Conservation (phyloP, 2,329 filamentous ascomycete genomes). For the Lasiodiplodia hormozganensis region DNA sequence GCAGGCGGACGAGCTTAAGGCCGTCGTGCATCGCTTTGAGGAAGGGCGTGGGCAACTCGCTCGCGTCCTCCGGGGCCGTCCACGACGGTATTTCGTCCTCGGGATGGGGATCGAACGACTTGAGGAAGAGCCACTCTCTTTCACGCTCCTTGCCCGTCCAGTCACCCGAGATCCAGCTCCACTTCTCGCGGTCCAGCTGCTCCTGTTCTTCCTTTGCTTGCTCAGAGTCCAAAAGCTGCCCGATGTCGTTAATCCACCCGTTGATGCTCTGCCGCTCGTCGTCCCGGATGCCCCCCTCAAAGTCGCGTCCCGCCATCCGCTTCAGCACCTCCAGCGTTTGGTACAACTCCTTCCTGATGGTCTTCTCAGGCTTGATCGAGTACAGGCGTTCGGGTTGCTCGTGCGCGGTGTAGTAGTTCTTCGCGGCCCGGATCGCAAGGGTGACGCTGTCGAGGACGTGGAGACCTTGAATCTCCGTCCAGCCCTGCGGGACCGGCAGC, state of each 20-base stretch:
- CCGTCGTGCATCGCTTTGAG: constrained; percentile 78
- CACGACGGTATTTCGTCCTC: constrained; percentile 70
- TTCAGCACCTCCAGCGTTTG: constrained; percentile 90
- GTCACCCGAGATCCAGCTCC: constrained; percentile 80
- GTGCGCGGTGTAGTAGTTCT: constrained; percentile 95
- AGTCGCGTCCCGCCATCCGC: constrained; percentile 86
- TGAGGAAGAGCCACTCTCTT: constrained; percentile 81
- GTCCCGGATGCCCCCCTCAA: constrained; percentile 78
- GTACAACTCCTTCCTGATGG: constrained; percentile 83
- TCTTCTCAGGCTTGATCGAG: constrained; percentile 84
- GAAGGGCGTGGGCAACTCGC: constrained; percentile 72
- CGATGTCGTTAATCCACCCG: constrained; percentile 80
- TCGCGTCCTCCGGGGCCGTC: constrained; percentile 61
- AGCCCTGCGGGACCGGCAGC: constrained; percentile 59
- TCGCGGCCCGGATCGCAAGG: constrained; percentile 92
- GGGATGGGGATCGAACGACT: constrained; percentile 69
- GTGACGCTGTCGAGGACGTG: constrained; percentile 92
- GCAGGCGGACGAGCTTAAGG: constrained; percentile 80
- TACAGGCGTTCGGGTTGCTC: constrained; percentile 85
- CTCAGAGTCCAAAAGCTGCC: constrained; percentile 77
- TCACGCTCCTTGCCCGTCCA: constrained; percentile 77
- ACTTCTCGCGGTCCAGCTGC: constrained; percentile 71
- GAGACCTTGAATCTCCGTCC: constrained; percentile 88
- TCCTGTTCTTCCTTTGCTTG: constrained; percentile 79
- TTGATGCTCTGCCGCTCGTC: constrained; percentile 80